These are phyloP conservation scores for Corchorus capsularis DNA, from an alignment of 345 rosid genomes.

Conservation along the genomic window DNA sequence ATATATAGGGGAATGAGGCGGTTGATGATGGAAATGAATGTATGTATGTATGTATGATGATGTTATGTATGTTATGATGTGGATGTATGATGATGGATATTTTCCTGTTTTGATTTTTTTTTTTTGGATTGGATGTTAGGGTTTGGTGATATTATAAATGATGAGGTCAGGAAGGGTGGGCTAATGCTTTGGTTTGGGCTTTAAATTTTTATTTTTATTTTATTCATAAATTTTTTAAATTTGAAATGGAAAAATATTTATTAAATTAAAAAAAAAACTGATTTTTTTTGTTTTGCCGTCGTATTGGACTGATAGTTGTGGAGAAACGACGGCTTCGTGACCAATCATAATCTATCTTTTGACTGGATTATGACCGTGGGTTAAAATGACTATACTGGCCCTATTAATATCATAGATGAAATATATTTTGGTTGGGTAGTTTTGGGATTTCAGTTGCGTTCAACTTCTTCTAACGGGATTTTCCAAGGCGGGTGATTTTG, in stretches of 20 bases:
- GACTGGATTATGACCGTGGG: conserved; percentile 29
- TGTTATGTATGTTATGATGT: not conserved
- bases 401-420: not conserved
- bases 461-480: not conserved
- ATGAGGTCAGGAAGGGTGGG: conserved; percentile 39
- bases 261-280: no score
- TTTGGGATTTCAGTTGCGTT: not conserved
- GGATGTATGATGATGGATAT: conserved; percentile 8
- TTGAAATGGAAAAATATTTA: not conserved
- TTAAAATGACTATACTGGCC: conserved; percentile 16
- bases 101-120: not conserved
- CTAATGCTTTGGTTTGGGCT: not conserved
- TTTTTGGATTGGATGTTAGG: no score
- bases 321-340: conserved; percentile 30
- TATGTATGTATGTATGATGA: conserved; percentile 19
- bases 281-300: conserved; percentile 34
- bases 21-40: not conserved
- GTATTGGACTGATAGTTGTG: conserved; percentile 30
- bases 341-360: conserved; percentile 11
- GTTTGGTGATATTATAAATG: no score
- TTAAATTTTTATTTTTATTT: no score
- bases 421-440: not conserved
- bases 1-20: conserved; percentile 34
- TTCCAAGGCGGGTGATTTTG: not conserved
- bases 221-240: not conserved